Conservation (phyloP, 2,329 filamentous ascomycete species). For the Phyllosticta paracitricarpa region DNA sequence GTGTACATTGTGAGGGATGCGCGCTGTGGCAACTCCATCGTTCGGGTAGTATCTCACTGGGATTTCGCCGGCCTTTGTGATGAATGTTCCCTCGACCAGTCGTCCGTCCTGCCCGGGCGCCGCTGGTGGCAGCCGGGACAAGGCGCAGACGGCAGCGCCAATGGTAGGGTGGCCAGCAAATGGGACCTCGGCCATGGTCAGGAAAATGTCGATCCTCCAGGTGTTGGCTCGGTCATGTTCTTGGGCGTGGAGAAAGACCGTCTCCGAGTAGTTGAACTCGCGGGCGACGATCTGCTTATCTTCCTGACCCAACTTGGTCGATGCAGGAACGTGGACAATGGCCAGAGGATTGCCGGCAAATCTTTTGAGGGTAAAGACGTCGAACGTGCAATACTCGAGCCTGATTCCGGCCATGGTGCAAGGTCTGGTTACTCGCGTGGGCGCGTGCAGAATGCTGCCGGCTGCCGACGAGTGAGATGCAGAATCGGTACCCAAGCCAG, state of each 20-base stretch:
- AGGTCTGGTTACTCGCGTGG: neutral
- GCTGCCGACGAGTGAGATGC: neutral
- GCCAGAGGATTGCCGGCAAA: slow-evolving; percentile 46
- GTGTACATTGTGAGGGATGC: slow-evolving; percentile 58
- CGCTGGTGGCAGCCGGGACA: slow-evolving; percentile 20
- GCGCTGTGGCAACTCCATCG: slow-evolving; percentile 44
- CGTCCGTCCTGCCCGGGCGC: slow-evolving; percentile 9
- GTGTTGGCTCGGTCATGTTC: slow-evolving; percentile 14
- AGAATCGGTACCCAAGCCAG: neutral
- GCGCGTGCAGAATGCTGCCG: neutral
- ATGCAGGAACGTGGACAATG: slow-evolving; percentile 39
- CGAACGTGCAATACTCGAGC: slow-evolving; percentile 29
- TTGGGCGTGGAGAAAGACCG: slow-evolving; percentile 42
- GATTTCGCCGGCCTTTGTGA: slow-evolving; percentile 37
- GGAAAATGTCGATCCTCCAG: slow-evolving; percentile 47
- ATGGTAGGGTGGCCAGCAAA: slow-evolving; percentile 52
- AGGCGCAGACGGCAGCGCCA: slow-evolving; percentile 42
- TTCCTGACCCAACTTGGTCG: slow-evolving; percentile 30
- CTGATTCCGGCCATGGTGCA: neutral
- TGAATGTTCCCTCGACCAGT: slow-evolving; percentile 27
- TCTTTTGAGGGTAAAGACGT: slow-evolving; percentile 40
- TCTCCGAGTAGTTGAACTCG: slow-evolving; percentile 51
- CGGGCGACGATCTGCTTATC: slow-evolving; percentile 45
- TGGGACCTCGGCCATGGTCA: slow-evolving; percentile 40
- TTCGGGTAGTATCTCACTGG: slow-evolving; percentile 30